Evolutionary conservation across 192 early-diverging fungal species (phyloP).

Genomic region (Podila epicladia): DNA sequence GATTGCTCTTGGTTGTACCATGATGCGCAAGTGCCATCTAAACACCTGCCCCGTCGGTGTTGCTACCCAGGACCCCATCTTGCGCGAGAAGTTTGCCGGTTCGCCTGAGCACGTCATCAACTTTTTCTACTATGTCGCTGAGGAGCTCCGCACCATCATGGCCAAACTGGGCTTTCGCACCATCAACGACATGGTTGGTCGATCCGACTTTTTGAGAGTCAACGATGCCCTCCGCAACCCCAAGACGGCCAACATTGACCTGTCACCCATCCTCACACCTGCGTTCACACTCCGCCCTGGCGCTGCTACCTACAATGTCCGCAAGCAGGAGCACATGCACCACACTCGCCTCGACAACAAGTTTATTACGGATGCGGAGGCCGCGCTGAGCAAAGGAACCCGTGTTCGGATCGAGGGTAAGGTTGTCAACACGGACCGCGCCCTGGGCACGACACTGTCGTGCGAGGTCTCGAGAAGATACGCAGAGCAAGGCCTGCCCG

Average conservation of each 20-base stretch:
- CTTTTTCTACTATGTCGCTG: constrained; percentile 98
- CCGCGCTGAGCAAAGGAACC: constrained; percentile 68
- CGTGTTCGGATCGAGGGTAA: constrained; percentile 66
- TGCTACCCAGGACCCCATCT: constrained; percentile 94
- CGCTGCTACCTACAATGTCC: constrained; percentile 84
- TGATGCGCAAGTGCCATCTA: constrained; percentile 92
- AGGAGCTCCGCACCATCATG: constrained; percentile 94
- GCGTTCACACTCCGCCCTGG: constrained; percentile 88
- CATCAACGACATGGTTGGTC: constrained; percentile 97
- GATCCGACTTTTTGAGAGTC: constrained; percentile 84
- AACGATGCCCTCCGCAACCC: constrained; percentile 76
- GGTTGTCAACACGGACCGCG: constrained; percentile 95
- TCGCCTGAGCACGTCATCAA: constrained; percentile 96
- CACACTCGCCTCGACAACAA: constrained; percentile 88
- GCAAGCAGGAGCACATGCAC: constrained; percentile 90
- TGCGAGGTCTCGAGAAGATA: constrained; percentile 84
- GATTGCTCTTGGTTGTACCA: constrained; percentile 95
- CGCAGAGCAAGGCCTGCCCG: constrained; percentile 85
- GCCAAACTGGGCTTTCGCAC: constrained; percentile 92
- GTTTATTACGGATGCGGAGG: constrained; percentile 84
- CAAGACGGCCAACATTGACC: constrained; percentile 89
- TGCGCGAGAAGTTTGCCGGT: constrained; percentile 95
- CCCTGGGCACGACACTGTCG: constrained; percentile 92
- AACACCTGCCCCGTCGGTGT: constrained; percentile 98
- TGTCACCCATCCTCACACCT: constrained; percentile 88